Conservation (phyloP, 768 basidiomycete genomes). For the Leccinum longicurvipes region DNA sequence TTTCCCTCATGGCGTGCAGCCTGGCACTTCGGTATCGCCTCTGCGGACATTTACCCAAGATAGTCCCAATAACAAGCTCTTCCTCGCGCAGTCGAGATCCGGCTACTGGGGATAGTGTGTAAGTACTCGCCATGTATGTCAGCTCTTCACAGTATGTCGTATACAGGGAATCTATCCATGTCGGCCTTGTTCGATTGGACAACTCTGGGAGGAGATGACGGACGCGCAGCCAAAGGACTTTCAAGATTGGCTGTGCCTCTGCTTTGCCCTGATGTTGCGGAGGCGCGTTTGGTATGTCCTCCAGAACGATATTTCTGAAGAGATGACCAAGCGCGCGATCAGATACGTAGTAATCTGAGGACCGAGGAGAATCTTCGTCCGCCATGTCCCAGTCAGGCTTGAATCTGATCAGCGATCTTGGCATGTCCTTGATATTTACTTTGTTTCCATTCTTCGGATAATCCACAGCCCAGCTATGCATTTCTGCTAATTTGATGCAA, state of each 20-base stretch:
- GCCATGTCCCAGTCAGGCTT: constrained; percentile 80
- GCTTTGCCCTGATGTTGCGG: constrained; percentile 10
- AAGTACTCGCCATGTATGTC: constrained; percentile 64
- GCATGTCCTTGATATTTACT: constrained; percentile 53
- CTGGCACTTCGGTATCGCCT: constrained; percentile 57
- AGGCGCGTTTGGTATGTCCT: constrained; percentile 27
- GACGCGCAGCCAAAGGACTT: constrained; percentile 21
- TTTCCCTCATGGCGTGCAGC: constrained; percentile 59
- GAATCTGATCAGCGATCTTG: constrained; percentile 54
- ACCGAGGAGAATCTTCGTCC: constrained; percentile 49
- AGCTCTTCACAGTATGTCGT: constrained; percentile 59
- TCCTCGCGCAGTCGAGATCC: constrained; percentile 61
- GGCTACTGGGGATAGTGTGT: constrained; percentile 57
- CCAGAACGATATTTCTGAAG: constrained; percentile 58
- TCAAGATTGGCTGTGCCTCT: constrained; percentile 32
- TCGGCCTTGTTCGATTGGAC: neutral
- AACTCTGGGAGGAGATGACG: constrained; percentile 14
- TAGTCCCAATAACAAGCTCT: constrained; percentile 73
- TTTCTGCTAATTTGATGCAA: constrained; percentile 56
- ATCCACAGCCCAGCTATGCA: constrained; percentile 68
- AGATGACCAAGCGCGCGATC: constrained; percentile 66
- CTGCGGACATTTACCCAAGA: constrained; percentile 66
- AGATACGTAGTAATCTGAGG: constrained; percentile 70
- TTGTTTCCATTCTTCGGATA: constrained; percentile 76
- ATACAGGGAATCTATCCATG: constrained; percentile 19